Percentiles rank a stretch among this genome's conserved stretches.
phyloP scores from a whole-genome alignment of 768 basidiomycete genomes.

The Dacryopinax primogenitus region DNA sequence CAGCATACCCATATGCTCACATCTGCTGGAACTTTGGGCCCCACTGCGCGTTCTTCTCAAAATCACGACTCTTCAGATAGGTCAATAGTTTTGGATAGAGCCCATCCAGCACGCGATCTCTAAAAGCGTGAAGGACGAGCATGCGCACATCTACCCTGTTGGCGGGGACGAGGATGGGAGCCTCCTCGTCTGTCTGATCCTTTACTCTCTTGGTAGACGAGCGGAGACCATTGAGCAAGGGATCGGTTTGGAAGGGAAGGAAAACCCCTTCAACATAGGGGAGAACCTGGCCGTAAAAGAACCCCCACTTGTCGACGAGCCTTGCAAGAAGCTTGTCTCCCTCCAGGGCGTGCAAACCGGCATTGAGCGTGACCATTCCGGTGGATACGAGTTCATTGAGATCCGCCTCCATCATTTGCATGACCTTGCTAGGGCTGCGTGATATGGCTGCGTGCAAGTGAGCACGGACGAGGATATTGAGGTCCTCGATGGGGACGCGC shows the following conservation, averaged over 20 bases:
- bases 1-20: slow-evolving; percentile 29
- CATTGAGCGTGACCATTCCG: slow-evolving; percentile 86
- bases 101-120: slow-evolving; percentile 44
- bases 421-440: slow-evolving; percentile 57
- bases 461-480: slow-evolving; percentile 66
- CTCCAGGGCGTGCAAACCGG: slow-evolving; percentile 62
- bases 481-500: slow-evolving; percentile 75
- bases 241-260: slow-evolving; percentile 48
- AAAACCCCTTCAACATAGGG: slow-evolving; percentile 76
- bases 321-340: slow-evolving; percentile 65
- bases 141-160: slow-evolving; percentile 66
- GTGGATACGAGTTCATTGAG: slow-evolving; percentile 68
- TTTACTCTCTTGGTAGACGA: slow-evolving; percentile 37
- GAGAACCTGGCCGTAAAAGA: slow-evolving; percentile 84
- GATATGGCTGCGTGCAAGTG: slow-evolving; percentile 67
- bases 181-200: background rate
- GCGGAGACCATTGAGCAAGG: slow-evolving; percentile 53
- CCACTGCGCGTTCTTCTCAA: slow-evolving; percentile 35
- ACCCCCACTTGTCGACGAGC: slow-evolving; percentile 79
- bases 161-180: slow-evolving; percentile 24
- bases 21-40: slow-evolving; percentile 70
- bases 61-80: slow-evolving; percentile 11
- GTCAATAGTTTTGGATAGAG: slow-evolving; percentile 7
- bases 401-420: slow-evolving; percentile 62
- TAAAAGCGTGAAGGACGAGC: slow-evolving; percentile 65